Conservation (phyloP, 208 protist genomes). For the Crithidia fasciculata region DNA sequence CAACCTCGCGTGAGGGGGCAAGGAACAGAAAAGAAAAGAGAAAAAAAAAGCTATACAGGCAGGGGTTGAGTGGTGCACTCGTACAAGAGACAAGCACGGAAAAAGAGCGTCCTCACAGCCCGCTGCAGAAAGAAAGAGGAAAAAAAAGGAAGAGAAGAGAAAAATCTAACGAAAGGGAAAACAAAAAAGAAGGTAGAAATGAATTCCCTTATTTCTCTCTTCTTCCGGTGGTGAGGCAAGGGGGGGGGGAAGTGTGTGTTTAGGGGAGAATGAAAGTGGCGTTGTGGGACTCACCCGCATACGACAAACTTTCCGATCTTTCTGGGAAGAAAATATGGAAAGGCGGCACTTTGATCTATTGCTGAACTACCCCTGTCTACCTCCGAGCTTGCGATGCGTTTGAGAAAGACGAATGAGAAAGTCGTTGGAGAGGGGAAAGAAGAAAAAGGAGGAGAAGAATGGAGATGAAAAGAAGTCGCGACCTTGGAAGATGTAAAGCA, state of each 20-base stretch:
- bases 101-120: too few species aligned
- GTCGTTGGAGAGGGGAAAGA: too few species aligned
- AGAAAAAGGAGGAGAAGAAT: neutral
- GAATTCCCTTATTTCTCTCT: slow-evolving; percentile 4
- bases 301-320: too few species aligned
- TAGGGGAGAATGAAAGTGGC: too few species aligned
- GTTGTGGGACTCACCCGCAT: too few species aligned
- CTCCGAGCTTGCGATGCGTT: too few species aligned
- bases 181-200: neutral
- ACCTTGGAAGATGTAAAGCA: too few species aligned
- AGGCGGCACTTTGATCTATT: too few species aligned
- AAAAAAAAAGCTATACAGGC: neutral
- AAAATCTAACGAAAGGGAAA: neutral
- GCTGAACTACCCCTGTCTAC: too few species aligned
- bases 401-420: too few species aligned
- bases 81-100: neutral
- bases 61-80: neutral
- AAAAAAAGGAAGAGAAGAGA: slow-evolving; percentile 4
- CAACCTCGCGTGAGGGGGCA: neutral
- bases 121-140: slow-evolving; percentile 14
- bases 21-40: slow-evolving; percentile 19
- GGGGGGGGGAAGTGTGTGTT: too few species aligned
- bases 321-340: too few species aligned
- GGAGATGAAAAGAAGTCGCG: neutral
- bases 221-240: neutral